Evolutionary conservation across 805 yeast genomes (phyloP), one percentile per base, ranked within the genome.

Genomic region (Kuraishia cidri): DNA sequence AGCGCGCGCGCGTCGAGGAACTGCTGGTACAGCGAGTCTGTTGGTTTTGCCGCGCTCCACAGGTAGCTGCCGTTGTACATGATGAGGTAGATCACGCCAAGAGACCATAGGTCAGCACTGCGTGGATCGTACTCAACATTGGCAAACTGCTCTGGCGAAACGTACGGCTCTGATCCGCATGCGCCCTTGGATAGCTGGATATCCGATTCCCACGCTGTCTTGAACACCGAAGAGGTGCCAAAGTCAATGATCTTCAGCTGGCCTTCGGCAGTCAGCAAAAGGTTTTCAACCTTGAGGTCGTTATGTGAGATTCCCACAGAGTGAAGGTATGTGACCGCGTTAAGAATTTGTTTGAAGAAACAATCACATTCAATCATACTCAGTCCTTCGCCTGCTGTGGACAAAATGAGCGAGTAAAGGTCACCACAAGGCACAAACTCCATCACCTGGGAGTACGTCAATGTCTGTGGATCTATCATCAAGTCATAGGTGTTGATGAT

Each of bases 381-480:
- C 13, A 82, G 55, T 2, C 72, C 71, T 9, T 64, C 63, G 4
- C 73, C 69, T 30, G 72, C 58, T 1, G 70, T 60, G 18, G 70
- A 60, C 15, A 70, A 55, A 33, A 79, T 69, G 22, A 80, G 59
- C 1, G 80, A 60, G 49, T 76, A 81, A 19, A 82, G 58, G 51
- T 82, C 94, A 37, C 94, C 94, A 40, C 87, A 87, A 6, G 94
- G 85, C 46, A 95, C 84, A 54, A 79, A 90, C 58, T 92, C 98
- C 97, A 92, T 87, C 34, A 92, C 86, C 56, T 90, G 95, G 33
- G 82, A 74, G 60, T 79, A 79, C 41, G 81, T 68, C 54, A 86
- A 72, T 47, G 78, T 50, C 48, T 74, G 57, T 42, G 79, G 61
- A 59, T 84, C 79, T 42, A 75, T 73, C 84, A 88, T 73, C 32